These are phyloP conservation scores for Sclerotinia spermophila DNA, from an alignment of 2,329 filamentous ascomycete genomes.

Conservation along the genomic window DNA sequence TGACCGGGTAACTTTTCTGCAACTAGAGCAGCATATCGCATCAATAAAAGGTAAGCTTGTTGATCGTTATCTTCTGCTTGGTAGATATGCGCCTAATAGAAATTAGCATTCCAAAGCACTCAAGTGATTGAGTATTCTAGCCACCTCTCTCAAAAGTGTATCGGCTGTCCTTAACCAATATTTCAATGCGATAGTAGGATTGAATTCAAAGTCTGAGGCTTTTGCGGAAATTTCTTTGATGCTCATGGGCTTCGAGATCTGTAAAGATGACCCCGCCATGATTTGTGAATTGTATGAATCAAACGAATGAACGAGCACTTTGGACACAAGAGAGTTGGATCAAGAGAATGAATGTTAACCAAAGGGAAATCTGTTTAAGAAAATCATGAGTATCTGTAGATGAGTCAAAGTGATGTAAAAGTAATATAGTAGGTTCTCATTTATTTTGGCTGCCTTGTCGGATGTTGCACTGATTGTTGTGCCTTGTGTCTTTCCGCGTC, in stretches of 20 bases:
- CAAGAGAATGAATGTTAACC: neutral
- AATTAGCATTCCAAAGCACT: conserved; percentile 16
- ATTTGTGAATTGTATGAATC: conserved; percentile 15
- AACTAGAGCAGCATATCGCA: conserved; percentile 82
- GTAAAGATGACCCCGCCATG: conserved; percentile 33
- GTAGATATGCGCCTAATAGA: conserved; percentile 72
- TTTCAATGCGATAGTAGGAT: conserved; percentile 69
- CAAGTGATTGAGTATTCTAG: conserved; percentile 28
- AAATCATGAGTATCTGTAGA: neutral
- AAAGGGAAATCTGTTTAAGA: neutral
- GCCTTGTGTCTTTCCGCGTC: neutral
- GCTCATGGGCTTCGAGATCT: conserved; percentile 54
- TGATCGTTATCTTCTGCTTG: conserved; percentile 80
- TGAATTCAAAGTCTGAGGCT: conserved; percentile 79
- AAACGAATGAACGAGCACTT: neutral
- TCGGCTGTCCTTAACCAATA: conserved; percentile 80
- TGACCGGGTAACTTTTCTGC: conserved; percentile 71
- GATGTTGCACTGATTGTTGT: neutral
- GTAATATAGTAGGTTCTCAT: neutral
- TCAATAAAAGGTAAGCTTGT: conserved; percentile 86
- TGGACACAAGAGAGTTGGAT: neutral
- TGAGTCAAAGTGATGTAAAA: neutral
- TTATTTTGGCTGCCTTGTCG: neutral
- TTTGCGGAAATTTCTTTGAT: conserved; percentile 73
- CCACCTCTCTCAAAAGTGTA: conserved; percentile 75